phyloP scores from a whole-genome alignment of 768 basidiomycete species.

The Pulveroboletus sp. region DNA sequence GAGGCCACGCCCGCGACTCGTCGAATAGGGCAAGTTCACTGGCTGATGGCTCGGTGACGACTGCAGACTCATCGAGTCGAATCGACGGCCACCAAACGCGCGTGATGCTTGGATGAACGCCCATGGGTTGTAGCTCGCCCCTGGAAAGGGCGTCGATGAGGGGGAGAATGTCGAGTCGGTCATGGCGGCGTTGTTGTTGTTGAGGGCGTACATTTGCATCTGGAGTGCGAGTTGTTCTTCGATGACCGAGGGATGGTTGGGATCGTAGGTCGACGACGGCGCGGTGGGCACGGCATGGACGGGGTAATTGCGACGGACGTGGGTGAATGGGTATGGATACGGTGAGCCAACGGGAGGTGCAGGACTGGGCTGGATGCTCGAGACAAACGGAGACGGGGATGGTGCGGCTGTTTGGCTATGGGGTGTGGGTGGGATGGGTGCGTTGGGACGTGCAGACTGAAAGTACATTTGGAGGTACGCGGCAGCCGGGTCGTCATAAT shows the following conservation, averaged over 20 bases:
- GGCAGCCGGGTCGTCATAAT: conserved; percentile 58
- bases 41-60: conserved; percentile 34
- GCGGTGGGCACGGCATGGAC: conserved; percentile 41
- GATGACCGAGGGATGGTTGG: conserved; percentile 47
- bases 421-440: conserved; percentile 78
- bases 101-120: conserved; percentile 61
- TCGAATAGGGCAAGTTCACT: conserved; percentile 45
- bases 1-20: conserved; percentile 43
- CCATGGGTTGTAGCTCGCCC: conserved; percentile 66
- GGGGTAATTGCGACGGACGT: conserved; percentile 57
- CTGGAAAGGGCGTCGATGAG: conserved; percentile 70
- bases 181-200: conserved; percentile 61
- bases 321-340: conserved; percentile 75
- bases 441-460: conserved; percentile 62
- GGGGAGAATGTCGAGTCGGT: conserved; percentile 79
- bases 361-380: conserved; percentile 52
- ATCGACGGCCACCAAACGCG: conserved; percentile 43
- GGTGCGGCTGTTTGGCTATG: conserved; percentile 73
- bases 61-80: conserved; percentile 58
- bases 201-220: conserved; percentile 75
- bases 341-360: conserved; percentile 66
- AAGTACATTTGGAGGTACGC: conserved; percentile 60
- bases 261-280: conserved; percentile 37
- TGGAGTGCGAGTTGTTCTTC: conserved; percentile 72
- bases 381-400: conserved; percentile 65